Base-by-base conservation (phyloP, 2,329 filamentous ascomycete species). In the Cladosporium sp. region DNA sequence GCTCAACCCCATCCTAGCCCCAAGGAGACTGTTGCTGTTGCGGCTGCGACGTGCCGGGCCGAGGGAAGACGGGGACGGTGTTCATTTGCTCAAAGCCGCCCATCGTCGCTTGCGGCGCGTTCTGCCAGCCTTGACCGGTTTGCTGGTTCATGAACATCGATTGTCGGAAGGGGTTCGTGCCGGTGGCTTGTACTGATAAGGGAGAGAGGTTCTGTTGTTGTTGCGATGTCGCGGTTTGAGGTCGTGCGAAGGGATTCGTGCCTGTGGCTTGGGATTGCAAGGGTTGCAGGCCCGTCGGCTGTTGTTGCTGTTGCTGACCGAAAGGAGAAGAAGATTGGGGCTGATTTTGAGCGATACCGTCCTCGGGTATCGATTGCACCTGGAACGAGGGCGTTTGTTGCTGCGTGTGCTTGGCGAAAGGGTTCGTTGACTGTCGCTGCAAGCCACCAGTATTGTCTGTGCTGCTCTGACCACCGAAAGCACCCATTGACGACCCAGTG, bases 151-250 rank as follows among this genome's bases (percentile, higher is more conserved):
- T 85, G 68, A 96, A 95, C 3, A 85, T 83, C 43, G 87, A 89
- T 66, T 97, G 90, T 13, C 93, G 82, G 78, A 97, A 97, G 0
- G 93, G 93, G 64, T 98, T 98, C 2, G 91, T 96, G 63, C 90
- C 91, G 0, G 91, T 96, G 1, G 86, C 80, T 63, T 92, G 89
- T 2, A 89, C 82, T 49, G 79, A 79, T 4, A 93, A 72, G 45
- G 78, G 43, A 9, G 44, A 40, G 14, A 34, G 28, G 5, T 14
- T 11, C 5, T 45, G 42, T 33, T 38, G 32, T 16, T 42, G 63
- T 37, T 64, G 62, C 43, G 71, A 65, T 41, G 68, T 64, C 33
- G 77, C 70, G 14, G 77, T 71, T 1, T 72, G 58, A 43, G 74
- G 77, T 43, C 82, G 80, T 16, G 84, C 80, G 63, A 88, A 88